A percentile compares a stretch with the other conserved stretches of the same genome.
These are phyloP conservation scores for Pelargonium citronellum DNA, from an alignment of 441 rosid species.

Conservation along the genomic window DNA sequence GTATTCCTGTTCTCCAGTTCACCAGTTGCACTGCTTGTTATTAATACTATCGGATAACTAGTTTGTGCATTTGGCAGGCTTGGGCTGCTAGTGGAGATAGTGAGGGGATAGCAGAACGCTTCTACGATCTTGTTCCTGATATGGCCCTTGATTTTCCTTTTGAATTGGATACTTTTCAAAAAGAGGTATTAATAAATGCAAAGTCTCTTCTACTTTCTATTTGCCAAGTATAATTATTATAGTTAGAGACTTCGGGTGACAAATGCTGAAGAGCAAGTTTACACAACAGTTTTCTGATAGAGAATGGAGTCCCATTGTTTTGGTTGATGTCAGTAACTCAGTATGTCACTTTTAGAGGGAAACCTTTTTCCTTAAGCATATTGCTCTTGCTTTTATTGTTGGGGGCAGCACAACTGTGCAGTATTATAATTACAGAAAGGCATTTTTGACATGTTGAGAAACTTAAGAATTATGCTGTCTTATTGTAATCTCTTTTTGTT, in stretches of 20 bases:
- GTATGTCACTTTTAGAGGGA: too few species aligned
- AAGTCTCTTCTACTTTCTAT: constrained; percentile 6
- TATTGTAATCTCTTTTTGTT: neutral
- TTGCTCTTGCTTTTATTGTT: neutral
- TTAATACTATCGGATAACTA: constrained; percentile 21
- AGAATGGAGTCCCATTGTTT: neutral
- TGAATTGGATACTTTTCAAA: constrained; percentile 85
- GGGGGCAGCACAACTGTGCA: neutral
- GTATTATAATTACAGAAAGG: neutral
- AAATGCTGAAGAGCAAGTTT: neutral
- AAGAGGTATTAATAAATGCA: constrained; percentile 50
- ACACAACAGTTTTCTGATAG: neutral
- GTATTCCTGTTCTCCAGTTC: constrained; percentile 6
- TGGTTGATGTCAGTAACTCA: neutral
- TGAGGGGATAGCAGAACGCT: constrained; percentile 69
- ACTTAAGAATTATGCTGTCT: neutral
- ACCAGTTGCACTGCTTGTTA: constrained; percentile 8
- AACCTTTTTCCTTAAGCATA: neutral
- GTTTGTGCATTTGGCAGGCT: constrained; percentile 40
- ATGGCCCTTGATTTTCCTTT: constrained; percentile 89
- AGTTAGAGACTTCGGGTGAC: neutral
- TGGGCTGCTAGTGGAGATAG: constrained; percentile 67
- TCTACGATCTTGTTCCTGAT: constrained; percentile 82
- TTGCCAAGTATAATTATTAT: constrained; percentile 1
- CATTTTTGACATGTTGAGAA: neutral